A percentile compares a stretch with the other conserved stretches of the same genome.
Conservation (phyloP, 225 moss, liverwort and hornwort species). For the Takakia lepidozioides region DNA sequence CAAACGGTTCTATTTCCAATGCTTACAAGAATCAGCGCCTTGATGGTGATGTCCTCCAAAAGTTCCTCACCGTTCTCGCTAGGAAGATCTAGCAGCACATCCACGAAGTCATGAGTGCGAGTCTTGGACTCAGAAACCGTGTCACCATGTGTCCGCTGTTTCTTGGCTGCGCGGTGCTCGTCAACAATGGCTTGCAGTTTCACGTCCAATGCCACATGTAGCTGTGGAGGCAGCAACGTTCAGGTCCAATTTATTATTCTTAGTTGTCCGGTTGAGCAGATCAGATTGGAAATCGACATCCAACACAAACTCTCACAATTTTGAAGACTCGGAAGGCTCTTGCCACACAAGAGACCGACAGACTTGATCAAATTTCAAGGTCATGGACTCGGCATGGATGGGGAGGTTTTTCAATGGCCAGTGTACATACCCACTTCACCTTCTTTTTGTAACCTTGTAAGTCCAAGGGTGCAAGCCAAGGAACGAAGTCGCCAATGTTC, state of each 20-base stretch:
- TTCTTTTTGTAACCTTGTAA: slow-evolving; percentile 3
- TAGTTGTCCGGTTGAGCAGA: too few relatives aligned
- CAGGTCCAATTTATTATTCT: too few relatives aligned
- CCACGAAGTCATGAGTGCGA: slow-evolving; percentile 3
- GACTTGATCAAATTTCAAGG: too few relatives aligned
- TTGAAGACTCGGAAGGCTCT: too few relatives aligned
- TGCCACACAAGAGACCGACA: too few relatives aligned
- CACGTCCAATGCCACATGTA: neutral
- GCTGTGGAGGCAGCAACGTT: neutral
- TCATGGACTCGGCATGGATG: too few relatives aligned
- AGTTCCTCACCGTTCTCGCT: too few relatives aligned
- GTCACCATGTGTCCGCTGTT: too few relatives aligned
- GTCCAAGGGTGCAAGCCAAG: neutral
- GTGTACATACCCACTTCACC: neutral
- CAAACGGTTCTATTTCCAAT: too few relatives aligned
- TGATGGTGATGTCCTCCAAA: neutral
- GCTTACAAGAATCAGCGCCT: neutral
- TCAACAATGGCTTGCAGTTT: neutral
- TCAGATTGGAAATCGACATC: too few relatives aligned
- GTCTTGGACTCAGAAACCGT: neutral
- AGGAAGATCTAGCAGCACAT: slow-evolving; percentile 4
- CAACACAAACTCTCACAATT: too few relatives aligned
- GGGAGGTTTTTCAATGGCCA: too few relatives aligned
- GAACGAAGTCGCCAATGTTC: slow-evolving; percentile 1
- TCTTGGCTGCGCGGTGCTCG: neutral